Conservation (phyloP, 2,329 filamentous ascomycete genomes). For the Cladorrhinum sp. region DNA sequence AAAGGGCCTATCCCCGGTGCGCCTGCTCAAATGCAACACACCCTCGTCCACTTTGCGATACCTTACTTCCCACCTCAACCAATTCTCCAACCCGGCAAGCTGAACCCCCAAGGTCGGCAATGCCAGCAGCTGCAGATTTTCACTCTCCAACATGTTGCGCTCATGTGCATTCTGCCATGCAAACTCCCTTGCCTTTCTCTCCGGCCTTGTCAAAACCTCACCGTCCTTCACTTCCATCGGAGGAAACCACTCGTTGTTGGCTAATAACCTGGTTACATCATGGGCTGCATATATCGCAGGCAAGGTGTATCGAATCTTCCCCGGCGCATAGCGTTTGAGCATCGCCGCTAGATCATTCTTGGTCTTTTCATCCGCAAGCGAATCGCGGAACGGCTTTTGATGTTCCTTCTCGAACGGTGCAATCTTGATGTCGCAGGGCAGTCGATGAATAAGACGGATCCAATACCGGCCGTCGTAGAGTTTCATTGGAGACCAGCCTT, state of each 20-base stretch:
- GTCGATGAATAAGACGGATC: slow-evolving; percentile 47
- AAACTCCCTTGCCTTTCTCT: not conserved
- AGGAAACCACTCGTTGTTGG: slow-evolving; percentile 22
- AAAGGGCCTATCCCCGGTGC: not conserved
- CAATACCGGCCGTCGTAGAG: slow-evolving; percentile 63
- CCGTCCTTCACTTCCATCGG: not conserved
- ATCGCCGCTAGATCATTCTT: slow-evolving; percentile 39
- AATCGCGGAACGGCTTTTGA: slow-evolving; percentile 47
- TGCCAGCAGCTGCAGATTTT: slow-evolving; percentile 43
- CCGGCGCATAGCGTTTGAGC: slow-evolving; percentile 50
- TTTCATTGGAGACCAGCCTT: slow-evolving; percentile 33
- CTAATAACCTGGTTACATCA: slow-evolving; percentile 31
- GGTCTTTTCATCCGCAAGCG: slow-evolving; percentile 33
- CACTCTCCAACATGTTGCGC: not conserved
- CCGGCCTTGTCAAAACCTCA: not conserved
- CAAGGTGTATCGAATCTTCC: slow-evolving; percentile 54
- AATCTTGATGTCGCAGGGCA: slow-evolving; percentile 42
- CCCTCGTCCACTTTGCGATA: slow-evolving; percentile 49
- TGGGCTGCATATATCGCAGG: slow-evolving; percentile 51
- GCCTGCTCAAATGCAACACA: slow-evolving; percentile 31
- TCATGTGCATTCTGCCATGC: not conserved
- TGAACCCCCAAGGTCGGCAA: slow-evolving; percentile 51
- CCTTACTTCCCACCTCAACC: slow-evolving; percentile 48
- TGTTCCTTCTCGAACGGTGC: slow-evolving; percentile 45
- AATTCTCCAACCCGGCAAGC: slow-evolving; percentile 45